Evolutionary conservation across 2,329 filamentous ascomycete species (phyloP).

Genomic region (Dendryphion nanum): DNA sequence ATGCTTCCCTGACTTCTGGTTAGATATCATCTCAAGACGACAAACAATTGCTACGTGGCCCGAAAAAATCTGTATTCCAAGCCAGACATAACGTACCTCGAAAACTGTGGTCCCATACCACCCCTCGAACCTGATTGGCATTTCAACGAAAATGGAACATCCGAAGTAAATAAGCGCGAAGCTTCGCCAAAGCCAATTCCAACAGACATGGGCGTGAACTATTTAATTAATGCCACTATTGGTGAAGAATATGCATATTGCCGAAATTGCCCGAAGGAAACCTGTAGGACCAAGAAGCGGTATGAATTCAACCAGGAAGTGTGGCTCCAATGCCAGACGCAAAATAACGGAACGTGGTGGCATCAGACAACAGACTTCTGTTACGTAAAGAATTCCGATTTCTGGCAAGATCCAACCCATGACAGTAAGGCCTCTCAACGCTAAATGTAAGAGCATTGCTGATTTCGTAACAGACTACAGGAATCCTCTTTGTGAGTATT

Average conservation of each 20-base stretch:
- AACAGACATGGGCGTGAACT: slow-evolving; percentile 8
- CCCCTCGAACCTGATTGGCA: slow-evolving; percentile 20
- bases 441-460: background rate
- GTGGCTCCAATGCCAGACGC: slow-evolving; percentile 23
- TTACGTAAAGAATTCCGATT: slow-evolving; percentile 24
- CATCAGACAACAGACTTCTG: slow-evolving; percentile 30
- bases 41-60: slow-evolving; percentile 32
- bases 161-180: slow-evolving; percentile 15
- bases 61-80: slow-evolving; percentile 22
- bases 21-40: slow-evolving; percentile 30
- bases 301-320: slow-evolving; percentile 26
- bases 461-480: slow-evolving; percentile 14
- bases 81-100: slow-evolving; percentile 23
- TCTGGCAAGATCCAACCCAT: slow-evolving; percentile 23
- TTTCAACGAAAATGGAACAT: slow-evolving; percentile 22
- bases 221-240: slow-evolving; percentile 29
- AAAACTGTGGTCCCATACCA: slow-evolving; percentile 28
- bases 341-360: slow-evolving; percentile 19
- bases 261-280: slow-evolving; percentile 15
- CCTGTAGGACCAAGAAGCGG: slow-evolving; percentile 10
- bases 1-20: background rate
- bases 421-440: slow-evolving; percentile 15
- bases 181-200: slow-evolving; percentile 5
- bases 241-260: slow-evolving; percentile 29
- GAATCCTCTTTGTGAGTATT: slow-evolving; percentile 20